Conservation (phyloP, 2,329 filamentous ascomycete genomes). For the Hyphodiscus sp. region DNA sequence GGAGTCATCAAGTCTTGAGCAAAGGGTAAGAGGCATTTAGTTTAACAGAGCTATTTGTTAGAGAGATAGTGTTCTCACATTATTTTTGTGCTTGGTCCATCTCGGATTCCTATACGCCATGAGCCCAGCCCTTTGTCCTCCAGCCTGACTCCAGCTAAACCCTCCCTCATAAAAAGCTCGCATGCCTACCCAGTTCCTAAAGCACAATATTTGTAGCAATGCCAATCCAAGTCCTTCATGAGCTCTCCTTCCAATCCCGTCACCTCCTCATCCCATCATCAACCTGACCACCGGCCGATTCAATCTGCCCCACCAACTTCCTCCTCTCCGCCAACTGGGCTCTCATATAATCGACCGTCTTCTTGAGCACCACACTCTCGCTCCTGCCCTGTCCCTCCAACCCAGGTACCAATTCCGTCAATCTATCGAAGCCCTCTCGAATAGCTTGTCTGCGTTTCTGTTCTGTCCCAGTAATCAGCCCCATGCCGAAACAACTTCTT, state of each 20-base stretch:
- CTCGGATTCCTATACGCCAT: not conserved
- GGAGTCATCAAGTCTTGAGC: too few relatives aligned
- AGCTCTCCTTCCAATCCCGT: not conserved
- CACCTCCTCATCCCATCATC: slow-evolving; percentile 27
- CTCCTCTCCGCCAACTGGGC: slow-evolving; percentile 43
- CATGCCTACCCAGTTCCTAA: not conserved
- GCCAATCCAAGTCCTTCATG: not conserved
- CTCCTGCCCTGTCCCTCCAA: slow-evolving; percentile 62
- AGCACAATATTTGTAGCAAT: not conserved
- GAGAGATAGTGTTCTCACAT: too few relatives aligned
- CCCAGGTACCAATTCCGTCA: slow-evolving; percentile 63
- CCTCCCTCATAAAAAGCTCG: not conserved
- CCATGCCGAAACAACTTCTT: too few relatives aligned
- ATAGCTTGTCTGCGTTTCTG: slow-evolving; percentile 47
- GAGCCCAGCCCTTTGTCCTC: not conserved
- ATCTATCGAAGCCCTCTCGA: slow-evolving; percentile 61
- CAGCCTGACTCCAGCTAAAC: not conserved
- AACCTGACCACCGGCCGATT: slow-evolving; percentile 43
- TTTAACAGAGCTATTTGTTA: too few relatives aligned
- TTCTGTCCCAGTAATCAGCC: slow-evolving; percentile 30
- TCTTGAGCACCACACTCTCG: slow-evolving; percentile 60
- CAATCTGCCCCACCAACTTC: slow-evolving; percentile 42
- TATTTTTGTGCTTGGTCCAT: not conserved
- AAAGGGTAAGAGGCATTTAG: too few relatives aligned
- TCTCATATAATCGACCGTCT: slow-evolving; percentile 48